Base-by-base conservation (phyloP, 768 basidiomycete species). In the Boletus reticulatus region DNA sequence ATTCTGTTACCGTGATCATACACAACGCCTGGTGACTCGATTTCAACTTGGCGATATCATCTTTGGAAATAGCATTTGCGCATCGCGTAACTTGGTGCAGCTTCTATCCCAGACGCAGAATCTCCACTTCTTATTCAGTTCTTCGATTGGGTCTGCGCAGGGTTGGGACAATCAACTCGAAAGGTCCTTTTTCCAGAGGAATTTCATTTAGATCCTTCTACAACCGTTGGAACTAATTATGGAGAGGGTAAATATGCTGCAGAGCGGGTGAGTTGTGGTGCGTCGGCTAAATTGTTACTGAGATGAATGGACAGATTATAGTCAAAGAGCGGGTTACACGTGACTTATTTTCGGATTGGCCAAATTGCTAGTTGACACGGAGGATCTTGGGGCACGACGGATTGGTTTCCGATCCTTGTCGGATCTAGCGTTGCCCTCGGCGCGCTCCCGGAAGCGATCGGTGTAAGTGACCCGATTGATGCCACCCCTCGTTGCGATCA, bases 21-120 rank as follows among this genome's bases (percentile, higher is more conserved):
- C 58, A 59, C 22, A 55, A 49, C n/a, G 58, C 58, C 9, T 59
- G 58, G 58, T 38, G 58, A 2, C 62, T 80, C 5, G 70, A 80
- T 46, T 78, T 79, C 58, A 78, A 53, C 44, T 17, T 53, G 45
- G 65, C 64, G 4, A 63, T 80, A 12, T 64, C 73, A 5, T 78
- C 1, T 77, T 79, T 49, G 77, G 77, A 32, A 71, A 74, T 4
- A 77, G 68, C 50, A 66, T 80, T 13, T 67, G 64, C 29, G 72
- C 64, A 16, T 73, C 74, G 3, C 73, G 77, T 6, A 74, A 76
- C 66, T 80, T 8, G 71, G 66, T 0, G 55, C 72, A n/a, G 64
- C 58, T 50, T 71, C 68, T 2, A 60, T n/a, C 67, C 2, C 65
- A 62, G 44, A 59, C 58, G 1, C 57, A 58, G 19, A 62, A 50